Evolutionary conservation across 176 grass and related monocot species (phyloP).

Genomic region (Thinopyrum elongatum): DNA sequence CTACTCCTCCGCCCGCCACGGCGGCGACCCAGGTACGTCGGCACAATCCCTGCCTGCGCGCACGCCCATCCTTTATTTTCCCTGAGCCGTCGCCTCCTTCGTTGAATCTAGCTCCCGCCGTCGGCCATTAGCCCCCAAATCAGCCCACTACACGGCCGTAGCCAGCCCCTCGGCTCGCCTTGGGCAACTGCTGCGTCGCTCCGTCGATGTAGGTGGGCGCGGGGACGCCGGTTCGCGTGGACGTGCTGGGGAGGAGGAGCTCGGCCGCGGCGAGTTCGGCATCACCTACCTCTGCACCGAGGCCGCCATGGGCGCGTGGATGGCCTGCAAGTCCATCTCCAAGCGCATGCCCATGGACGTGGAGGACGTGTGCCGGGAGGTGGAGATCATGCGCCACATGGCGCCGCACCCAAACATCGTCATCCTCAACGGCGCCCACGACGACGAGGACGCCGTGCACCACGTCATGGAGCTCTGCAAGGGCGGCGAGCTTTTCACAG

Average conservation of each 20-base stretch:
- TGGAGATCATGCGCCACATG: conserved; percentile 92
- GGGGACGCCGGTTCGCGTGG: not conserved
- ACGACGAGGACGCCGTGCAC: conserved; percentile 58
- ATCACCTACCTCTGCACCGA: conserved; percentile 66
- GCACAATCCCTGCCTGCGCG: no score
- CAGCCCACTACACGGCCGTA: not conserved
- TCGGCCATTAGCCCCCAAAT: not conserved
- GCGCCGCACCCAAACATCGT: conserved; percentile 77
- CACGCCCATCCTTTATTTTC: no score
- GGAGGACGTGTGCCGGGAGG: conserved; percentile 91
- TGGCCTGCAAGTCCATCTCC: conserved; percentile 73
- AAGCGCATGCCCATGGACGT: conserved; percentile 73
- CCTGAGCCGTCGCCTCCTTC: no score
- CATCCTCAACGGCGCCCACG: conserved; percentile 42
- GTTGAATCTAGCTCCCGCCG: no score
- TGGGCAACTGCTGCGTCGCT: conserved; percentile 62
- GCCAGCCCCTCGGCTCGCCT: conserved; percentile 11
- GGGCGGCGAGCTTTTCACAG: conserved; percentile 92
- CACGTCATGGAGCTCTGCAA: conserved; percentile 98
- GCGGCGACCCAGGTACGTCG: no score
- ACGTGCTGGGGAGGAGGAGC: conserved; percentile 49
- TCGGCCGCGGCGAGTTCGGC: conserved; percentile 74
- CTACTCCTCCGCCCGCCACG: no score
- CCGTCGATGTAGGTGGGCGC: conserved; percentile 13
- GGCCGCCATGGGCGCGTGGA: conserved; percentile 18